Conservation (phyloP, 1,284 basidiomycete species). For the Hortiboletus rubellus region DNA sequence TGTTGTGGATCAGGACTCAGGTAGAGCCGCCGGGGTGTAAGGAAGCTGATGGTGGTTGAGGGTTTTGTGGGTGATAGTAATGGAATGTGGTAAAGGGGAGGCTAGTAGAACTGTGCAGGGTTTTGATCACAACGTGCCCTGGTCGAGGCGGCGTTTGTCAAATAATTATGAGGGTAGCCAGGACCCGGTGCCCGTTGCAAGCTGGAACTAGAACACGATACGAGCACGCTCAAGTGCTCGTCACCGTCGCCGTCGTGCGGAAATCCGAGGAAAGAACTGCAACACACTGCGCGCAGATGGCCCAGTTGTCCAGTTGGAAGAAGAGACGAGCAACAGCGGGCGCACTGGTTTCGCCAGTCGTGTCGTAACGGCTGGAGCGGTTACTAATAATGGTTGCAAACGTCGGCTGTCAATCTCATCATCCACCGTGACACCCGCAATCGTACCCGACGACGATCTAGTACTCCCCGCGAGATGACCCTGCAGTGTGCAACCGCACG, state of each 20-base stretch:
- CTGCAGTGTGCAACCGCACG: neutral
- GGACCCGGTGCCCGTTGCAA: conserved; percentile 18
- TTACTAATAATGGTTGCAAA: conserved; percentile 31
- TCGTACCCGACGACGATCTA: conserved; percentile 8
- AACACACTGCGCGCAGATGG: conserved; percentile 9
- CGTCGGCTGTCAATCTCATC: conserved; percentile 16
- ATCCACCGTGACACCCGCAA: conserved; percentile 6
- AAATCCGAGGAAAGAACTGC: conserved; percentile 8
- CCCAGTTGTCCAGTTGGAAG: conserved; percentile 21
- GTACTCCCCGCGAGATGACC: neutral
- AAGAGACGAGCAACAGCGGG: conserved; percentile 11
- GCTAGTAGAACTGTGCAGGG: conserved; percentile 56
- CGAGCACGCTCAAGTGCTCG: conserved; percentile 24
- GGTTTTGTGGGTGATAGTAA: conserved; percentile 44
- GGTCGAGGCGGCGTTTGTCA: conserved; percentile 46
- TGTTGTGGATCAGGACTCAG: conserved; percentile 40
- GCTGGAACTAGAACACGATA: conserved; percentile 22
- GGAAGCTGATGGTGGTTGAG: conserved; percentile 39
- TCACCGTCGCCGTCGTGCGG: conserved; percentile 19
- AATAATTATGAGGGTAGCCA: conserved; percentile 36
- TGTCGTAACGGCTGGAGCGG: conserved; percentile 34
- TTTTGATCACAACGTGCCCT: conserved; percentile 75
- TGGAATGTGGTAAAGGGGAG: conserved; percentile 57
- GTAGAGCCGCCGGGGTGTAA: conserved; percentile 28
- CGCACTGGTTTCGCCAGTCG: conserved; percentile 36